phyloP scores from a whole-genome alignment of 2,329 filamentous ascomycete species.

The Fusarium sambucinum region DNA sequence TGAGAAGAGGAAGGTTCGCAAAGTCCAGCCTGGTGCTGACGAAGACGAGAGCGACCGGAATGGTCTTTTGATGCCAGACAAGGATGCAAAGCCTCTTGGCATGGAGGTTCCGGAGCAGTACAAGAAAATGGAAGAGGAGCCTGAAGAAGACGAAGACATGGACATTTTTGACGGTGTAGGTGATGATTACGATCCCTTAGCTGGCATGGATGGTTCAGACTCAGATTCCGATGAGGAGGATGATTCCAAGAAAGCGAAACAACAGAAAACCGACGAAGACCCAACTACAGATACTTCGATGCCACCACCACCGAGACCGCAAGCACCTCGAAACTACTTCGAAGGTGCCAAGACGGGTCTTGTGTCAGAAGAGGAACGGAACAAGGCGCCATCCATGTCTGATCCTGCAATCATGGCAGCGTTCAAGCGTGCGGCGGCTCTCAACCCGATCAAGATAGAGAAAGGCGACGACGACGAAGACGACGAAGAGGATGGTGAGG shows the following conservation, averaged over 20 bases:
- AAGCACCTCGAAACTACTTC: slow-evolving; percentile 70
- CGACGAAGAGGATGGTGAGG: slow-evolving; percentile 47
- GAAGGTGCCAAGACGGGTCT: slow-evolving; percentile 67
- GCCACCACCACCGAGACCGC: slow-evolving; percentile 61
- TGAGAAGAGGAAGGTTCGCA: slow-evolving; percentile 74
- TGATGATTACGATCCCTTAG: slow-evolving; percentile 76
- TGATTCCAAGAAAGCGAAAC: slow-evolving; percentile 44
- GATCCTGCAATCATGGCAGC: slow-evolving; percentile 87
- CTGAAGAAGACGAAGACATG: slow-evolving; percentile 66
- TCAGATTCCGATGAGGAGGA: slow-evolving; percentile 60
- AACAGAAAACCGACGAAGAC: slow-evolving; percentile 40
- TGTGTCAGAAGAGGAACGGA: slow-evolving; percentile 65
- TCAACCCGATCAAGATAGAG: slow-evolving; percentile 62
- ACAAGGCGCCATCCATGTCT: slow-evolving; percentile 68
- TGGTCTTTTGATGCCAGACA: slow-evolving; percentile 66
- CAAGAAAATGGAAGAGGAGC: slow-evolving; percentile 58
- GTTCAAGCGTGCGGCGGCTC: slow-evolving; percentile 82
- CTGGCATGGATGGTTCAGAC: slow-evolving; percentile 65
- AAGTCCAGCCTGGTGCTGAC: slow-evolving; percentile 57
- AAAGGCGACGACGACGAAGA: slow-evolving; percentile 43
- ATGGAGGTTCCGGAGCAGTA: slow-evolving; percentile 75
- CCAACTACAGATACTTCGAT: slow-evolving; percentile 51
- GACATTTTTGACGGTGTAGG: slow-evolving; percentile 76
- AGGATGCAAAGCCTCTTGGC: slow-evolving; percentile 68
- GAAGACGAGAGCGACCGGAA: slow-evolving; percentile 54